These are phyloP conservation scores for Stylonectria norvegica DNA, from an alignment of 2,329 filamentous ascomycete species.

Conservation along the genomic window DNA sequence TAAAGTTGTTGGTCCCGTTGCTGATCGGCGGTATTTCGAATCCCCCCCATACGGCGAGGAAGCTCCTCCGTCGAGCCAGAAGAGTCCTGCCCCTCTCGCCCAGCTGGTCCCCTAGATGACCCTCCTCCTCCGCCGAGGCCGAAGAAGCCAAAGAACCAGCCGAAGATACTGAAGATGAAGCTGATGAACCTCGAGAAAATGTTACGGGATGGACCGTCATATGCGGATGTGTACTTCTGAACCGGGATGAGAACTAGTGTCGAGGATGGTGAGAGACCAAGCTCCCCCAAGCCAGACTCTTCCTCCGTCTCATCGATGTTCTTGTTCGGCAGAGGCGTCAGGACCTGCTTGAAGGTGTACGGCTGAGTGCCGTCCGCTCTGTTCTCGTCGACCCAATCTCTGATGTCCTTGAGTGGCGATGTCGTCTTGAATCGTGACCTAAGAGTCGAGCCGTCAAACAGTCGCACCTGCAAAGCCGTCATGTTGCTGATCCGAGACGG, in stretches of 20 bases:
- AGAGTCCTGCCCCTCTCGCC: conserved; percentile 3
- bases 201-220: conserved; percentile 29
- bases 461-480: conserved; percentile 67
- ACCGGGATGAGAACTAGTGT: conserved; percentile 80
- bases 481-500: conserved; percentile 28
- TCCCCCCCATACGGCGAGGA: conserved; percentile 24
- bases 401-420: conserved; percentile 64
- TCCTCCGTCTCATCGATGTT: conserved; percentile 75
- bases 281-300: conserved; percentile 59
- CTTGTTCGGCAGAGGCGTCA: conserved; percentile 73
- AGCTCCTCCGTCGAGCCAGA: conserved; percentile 20
- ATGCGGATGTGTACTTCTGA: conserved; percentile 43
- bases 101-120: conserved; percentile 1
- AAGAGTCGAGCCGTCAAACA: conserved; percentile 81
- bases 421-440: conserved; percentile 66
- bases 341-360: conserved; percentile 80
- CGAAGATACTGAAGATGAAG: conserved; percentile 33
- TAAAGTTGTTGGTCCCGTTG: conserved; percentile 70
- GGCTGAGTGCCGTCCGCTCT: conserved; percentile 57
- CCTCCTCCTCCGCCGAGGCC: conserved; percentile 20
- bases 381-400: conserved; percentile 71
- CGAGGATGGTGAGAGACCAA: conserved; percentile 74
- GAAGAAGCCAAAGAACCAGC: conserved; percentile 35
- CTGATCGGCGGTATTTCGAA: conserved; percentile 49
- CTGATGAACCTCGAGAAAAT: conserved; percentile 30